phyloP scores from a whole-genome alignment of 306 rosid species.

The Castanopsis chinensis region DNA sequence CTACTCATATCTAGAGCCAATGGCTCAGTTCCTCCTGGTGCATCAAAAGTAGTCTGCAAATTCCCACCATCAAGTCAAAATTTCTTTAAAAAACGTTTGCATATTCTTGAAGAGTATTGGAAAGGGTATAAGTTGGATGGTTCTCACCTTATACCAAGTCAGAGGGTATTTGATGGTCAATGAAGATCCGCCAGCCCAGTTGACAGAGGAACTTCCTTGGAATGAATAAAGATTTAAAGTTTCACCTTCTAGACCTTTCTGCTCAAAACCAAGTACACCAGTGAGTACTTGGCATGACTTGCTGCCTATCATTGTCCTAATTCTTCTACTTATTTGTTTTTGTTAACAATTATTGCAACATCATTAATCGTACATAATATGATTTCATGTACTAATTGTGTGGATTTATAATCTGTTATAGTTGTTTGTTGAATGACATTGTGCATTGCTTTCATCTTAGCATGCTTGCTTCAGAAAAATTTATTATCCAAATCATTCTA shows the following conservation, averaged over 20 bases:
- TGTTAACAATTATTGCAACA: no score
- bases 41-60: conserved; percentile 61
- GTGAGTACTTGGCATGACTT: neutral
- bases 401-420: no score
- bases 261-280: conserved; percentile 28
- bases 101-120: neutral
- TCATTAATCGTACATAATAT: no score
- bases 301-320: neutral
- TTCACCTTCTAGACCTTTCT: conserved; percentile 90
- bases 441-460: no score
- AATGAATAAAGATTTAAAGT: conserved; percentile 53
- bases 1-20: conserved; percentile 83
- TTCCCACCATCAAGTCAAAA: conserved; percentile 10
- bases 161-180: conserved; percentile 65
- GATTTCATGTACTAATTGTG: no score
- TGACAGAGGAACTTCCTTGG: conserved; percentile 73
- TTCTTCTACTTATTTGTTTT: no score
- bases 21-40: conserved; percentile 74
- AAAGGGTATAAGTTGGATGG: neutral
- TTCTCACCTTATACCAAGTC: conserved; percentile 93
- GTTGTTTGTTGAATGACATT: no score
- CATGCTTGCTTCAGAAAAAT: neutral
- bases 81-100: neutral
- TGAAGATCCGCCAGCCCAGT: conserved; percentile 63
- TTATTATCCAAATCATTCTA: neutral